These are phyloP conservation scores for Ceratorhiza oryzae-sativae DNA, from an alignment of 1,284 basidiomycete species.

Conservation along the genomic window DNA sequence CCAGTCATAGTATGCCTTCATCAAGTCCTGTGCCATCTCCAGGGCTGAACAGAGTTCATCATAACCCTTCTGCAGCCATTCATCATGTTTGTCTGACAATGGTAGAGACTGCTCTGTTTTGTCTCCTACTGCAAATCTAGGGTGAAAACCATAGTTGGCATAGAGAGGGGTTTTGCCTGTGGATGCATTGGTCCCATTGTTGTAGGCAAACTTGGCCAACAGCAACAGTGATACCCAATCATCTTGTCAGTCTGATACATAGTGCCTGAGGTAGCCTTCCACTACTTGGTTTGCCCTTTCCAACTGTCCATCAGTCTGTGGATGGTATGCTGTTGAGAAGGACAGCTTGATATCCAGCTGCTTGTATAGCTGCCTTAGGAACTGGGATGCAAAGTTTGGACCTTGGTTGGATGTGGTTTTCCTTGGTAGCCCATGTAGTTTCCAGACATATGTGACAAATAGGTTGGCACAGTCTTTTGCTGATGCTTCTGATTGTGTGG, in stretches of 20 bases:
- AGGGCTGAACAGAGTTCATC: conserved; percentile 17
- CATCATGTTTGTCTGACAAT: neutral
- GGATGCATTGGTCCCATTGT: conserved; percentile 35
- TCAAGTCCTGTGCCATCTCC: neutral
- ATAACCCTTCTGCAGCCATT: neutral
- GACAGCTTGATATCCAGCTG: conserved; percentile 40
- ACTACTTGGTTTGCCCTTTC: conserved; percentile 49
- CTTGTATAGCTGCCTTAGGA: conserved; percentile 42
- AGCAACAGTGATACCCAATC: conserved; percentile 44
- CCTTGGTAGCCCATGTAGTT: conserved; percentile 6
- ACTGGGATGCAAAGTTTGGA: conserved; percentile 44
- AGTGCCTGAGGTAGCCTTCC: conserved; percentile 45
- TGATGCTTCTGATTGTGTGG: neutral
- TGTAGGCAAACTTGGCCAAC: conserved; percentile 44
- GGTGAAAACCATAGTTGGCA: conserved; percentile 45
- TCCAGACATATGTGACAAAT: conserved; percentile 16
- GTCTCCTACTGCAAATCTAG: conserved; percentile 28
- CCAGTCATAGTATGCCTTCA: neutral
- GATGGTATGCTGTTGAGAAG: conserved; percentile 49
- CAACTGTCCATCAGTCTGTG: conserved; percentile 51
- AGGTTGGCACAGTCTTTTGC: neutral
- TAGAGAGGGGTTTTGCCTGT: conserved; percentile 47
- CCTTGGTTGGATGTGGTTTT: conserved; percentile 32
- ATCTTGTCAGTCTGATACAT: conserved; percentile 41
- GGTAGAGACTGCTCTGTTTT: neutral